These are phyloP conservation scores for Hyaloraphidium curvatum DNA, from an alignment of 192 early-diverging fungal genomes.

Conservation along the genomic window DNA sequence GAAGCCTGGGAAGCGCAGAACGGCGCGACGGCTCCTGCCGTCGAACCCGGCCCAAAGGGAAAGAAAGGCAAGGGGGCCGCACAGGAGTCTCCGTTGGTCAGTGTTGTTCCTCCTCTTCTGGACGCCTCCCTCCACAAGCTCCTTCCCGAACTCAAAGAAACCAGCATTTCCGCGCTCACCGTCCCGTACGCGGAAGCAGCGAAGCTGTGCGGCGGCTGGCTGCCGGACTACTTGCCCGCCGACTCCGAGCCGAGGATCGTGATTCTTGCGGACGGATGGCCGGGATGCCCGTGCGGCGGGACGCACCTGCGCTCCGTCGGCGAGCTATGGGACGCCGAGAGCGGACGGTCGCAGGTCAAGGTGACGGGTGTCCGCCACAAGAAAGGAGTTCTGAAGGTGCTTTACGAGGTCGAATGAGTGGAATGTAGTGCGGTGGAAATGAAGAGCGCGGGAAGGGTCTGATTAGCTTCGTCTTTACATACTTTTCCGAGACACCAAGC, in stretches of 20 bases:
- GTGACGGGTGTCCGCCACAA: background rate
- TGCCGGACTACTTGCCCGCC: background rate
- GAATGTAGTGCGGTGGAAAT: too few species aligned
- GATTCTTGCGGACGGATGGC: background rate
- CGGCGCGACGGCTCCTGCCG: background rate
- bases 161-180: background rate
- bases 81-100: background rate
- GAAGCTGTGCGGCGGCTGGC: background rate
- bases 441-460: too few species aligned
- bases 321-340: background rate
- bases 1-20: background rate
- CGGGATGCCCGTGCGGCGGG: conserved; percentile 1
- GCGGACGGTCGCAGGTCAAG: background rate
- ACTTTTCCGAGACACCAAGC: too few species aligned
- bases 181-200: background rate
- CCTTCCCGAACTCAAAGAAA: background rate
- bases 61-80: background rate
- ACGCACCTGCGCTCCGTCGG: background rate
- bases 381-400: background rate
- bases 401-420: background rate
- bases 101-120: background rate
- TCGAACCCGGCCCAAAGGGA: background rate
- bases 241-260: background rate
- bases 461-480: too few species aligned
- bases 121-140: background rate